These are phyloP conservation scores for Wickerhamiella sorbophila DNA, from an alignment of 805 yeast genomes.

Conservation along the genomic window DNA sequence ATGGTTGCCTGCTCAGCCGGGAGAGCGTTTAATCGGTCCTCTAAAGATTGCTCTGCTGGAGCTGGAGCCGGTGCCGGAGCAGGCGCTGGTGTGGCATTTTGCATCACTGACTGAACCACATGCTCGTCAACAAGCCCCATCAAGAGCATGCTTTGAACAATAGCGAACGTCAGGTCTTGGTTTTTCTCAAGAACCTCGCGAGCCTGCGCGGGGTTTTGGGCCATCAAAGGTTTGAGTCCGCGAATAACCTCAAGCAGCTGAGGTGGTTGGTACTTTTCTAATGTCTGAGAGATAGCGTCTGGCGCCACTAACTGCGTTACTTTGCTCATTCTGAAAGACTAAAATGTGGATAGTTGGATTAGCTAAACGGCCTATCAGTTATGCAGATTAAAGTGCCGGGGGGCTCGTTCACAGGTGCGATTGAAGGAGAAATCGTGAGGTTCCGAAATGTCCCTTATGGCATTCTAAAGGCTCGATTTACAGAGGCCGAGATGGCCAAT, in stretches of 20 bases:
- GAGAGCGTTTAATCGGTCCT: conserved; percentile 11
- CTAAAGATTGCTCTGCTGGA: conserved; percentile 4
- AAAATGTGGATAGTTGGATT: background rate
- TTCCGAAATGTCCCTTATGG: conserved; percentile 13
- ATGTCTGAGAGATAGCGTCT: conserved; percentile 33
- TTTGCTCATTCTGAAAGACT: no score
- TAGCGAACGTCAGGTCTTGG: conserved; percentile 64
- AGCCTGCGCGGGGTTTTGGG: conserved; percentile 44
- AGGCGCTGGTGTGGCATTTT: conserved; percentile 1
- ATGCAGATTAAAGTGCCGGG: conserved; percentile 5
- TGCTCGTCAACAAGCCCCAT: conserved; percentile 25
- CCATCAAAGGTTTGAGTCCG: conserved; percentile 46
- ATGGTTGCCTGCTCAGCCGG: conserved; percentile 32
- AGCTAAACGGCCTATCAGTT: no score
- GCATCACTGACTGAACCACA: conserved; percentile 16
- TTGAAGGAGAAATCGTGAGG: conserved; percentile 5
- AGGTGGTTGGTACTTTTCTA: conserved; percentile 36
- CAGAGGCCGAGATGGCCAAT: conserved; percentile 3
- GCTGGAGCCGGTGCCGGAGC: conserved; percentile 7
- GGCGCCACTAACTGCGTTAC: conserved; percentile 11
- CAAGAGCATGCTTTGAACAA: conserved; percentile 51
- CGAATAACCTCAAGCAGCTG: conserved; percentile 36
- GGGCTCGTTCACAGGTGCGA: conserved; percentile 8
- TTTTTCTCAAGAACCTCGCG: conserved; percentile 45
- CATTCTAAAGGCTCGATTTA: conserved; percentile 7